These are phyloP conservation scores for Rhododendron williamsianum DNA, from an alignment of 148 eudicot genomes.

Conservation along the genomic window DNA sequence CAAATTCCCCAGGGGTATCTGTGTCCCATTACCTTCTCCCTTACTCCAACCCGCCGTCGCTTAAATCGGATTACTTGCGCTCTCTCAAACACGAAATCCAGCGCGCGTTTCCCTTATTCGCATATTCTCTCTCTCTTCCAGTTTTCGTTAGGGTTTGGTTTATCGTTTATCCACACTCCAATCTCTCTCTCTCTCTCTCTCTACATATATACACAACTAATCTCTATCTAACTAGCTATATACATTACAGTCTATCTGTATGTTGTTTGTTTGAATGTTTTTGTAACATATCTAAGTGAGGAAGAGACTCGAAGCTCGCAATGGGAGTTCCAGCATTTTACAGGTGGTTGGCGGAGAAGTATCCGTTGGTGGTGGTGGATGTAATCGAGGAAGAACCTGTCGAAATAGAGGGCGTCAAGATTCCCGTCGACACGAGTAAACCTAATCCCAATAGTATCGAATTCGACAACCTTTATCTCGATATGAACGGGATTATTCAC, in stretches of 20 bases:
- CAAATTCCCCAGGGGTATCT: neutral
- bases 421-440: constrained; percentile 82
- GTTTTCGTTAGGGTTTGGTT: neutral
- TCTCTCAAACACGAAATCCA: neutral
- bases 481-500: constrained; percentile 92
- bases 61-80: neutral
- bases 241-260: neutral
- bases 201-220: neutral
- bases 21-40: neutral
- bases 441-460: constrained; percentile 84
- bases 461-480: constrained; percentile 85
- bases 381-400: constrained; percentile 77
- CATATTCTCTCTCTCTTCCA: neutral
- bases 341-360: constrained; percentile 97
- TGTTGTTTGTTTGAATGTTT: constrained; percentile 5
- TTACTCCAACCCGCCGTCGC: neutral
- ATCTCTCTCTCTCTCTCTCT: no score
- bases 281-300: neutral
- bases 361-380: constrained; percentile 81
- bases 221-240: neutral
- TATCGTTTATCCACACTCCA: neutral
- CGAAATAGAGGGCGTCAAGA: constrained; percentile 56
- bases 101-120: neutral
- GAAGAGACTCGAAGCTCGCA: neutral
- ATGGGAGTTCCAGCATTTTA: constrained; percentile 99